Conservation (phyloP, 257 asterid species). For the Osmanthus fragrans region DNA sequence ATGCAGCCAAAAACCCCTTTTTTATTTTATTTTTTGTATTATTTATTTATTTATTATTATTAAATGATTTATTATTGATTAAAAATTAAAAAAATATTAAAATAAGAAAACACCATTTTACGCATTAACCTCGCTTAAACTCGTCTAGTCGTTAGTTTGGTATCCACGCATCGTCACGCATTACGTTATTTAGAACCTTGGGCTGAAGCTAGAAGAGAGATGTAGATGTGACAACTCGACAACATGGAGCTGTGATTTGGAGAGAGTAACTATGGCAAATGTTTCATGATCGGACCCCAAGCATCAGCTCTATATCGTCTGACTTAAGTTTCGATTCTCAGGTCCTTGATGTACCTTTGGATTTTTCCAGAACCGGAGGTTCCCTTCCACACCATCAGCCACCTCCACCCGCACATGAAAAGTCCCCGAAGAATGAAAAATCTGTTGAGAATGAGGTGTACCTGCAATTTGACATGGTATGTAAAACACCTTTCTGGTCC, state of each 20-base stretch:
- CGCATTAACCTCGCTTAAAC: no score
- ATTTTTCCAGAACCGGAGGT: neutral
- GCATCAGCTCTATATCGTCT: neutral
- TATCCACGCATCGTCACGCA: no score
- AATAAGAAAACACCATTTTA: no score
- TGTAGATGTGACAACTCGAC: no score
- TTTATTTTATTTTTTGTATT: no score
- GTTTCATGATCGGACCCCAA: neutral
- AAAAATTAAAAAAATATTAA: no score
- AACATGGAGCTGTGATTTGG: neutral
- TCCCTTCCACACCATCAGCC: neutral
- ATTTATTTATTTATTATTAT: no score
- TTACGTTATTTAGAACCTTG: no score
- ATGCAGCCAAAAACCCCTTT: no score
- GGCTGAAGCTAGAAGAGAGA: no score
- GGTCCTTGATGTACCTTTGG: neutral
- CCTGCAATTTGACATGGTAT: neutral
- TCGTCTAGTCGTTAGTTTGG: no score
- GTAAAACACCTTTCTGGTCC: neutral
- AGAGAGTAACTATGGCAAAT: neutral
- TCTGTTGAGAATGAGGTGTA: conserved; percentile 4
- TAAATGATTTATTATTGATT: no score
- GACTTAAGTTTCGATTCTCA: neutral
- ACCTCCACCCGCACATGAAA: neutral
- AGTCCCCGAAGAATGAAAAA: conserved; percentile 7